Evolutionary conservation across 1,284 basidiomycete genomes (phyloP).

Genomic region (Marasmius oreades): DNA sequence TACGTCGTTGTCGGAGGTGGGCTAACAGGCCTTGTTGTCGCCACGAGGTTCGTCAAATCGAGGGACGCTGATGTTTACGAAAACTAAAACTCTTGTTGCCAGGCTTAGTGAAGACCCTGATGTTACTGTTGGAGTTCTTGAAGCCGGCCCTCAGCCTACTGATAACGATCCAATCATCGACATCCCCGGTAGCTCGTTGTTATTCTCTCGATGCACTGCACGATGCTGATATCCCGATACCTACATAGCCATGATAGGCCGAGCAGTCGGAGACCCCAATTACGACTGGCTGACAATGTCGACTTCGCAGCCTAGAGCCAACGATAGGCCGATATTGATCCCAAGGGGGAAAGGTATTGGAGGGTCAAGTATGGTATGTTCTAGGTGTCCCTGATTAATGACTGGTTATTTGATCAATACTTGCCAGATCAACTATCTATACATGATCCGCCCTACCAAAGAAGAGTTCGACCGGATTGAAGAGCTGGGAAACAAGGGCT

Average conservation of each 20-base stretch:
- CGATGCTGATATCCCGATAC: neutral
- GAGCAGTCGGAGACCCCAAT: neutral
- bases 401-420: no score
- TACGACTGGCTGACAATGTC: constrained; percentile 1
- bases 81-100: neutral
- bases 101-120: constrained; percentile 10
- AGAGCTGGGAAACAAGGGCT: constrained; percentile 1
- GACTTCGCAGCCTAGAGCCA: neutral
- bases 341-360: constrained; percentile 1
- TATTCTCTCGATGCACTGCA: neutral
- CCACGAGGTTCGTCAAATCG: neutral
- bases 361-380: neutral
- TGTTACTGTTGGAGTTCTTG: constrained; percentile 7
- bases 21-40: constrained; percentile 4
- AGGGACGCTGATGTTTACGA: neutral
- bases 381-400: neutral
- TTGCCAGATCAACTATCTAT: neutral
- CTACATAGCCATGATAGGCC: neutral
- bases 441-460: neutral
- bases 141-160: constrained; percentile 7
- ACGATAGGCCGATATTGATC: neutral
- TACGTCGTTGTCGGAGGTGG: constrained; percentile 11
- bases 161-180: neutral
- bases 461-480: neutral
- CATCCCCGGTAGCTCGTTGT: constrained; percentile 3